Conservation (phyloP, 1,284 basidiomycete species). For the Tilletia walkeri region DNA sequence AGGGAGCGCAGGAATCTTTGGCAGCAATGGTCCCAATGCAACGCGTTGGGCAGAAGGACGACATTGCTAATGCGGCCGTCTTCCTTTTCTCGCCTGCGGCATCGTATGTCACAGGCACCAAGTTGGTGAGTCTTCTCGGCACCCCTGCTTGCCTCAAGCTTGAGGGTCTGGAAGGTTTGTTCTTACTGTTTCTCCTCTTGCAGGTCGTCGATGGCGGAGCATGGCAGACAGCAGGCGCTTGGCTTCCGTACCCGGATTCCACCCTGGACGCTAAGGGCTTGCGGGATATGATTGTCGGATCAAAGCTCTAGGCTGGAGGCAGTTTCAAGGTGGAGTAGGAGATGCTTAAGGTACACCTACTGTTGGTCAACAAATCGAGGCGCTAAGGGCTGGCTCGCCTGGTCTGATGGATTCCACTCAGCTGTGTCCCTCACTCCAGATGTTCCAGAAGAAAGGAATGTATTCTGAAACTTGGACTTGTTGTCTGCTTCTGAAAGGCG, state of each 20-base stretch:
- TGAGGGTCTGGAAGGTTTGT: no score
- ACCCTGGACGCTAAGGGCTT: conserved; percentile 37
- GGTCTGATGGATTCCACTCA: no score
- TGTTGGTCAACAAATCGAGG: no score
- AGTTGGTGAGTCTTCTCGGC: conserved; percentile 27
- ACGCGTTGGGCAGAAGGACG: conserved; percentile 58
- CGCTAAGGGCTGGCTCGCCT: no score
- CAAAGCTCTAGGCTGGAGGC: neutral
- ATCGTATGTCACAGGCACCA: conserved; percentile 70
- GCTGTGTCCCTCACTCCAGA: no score
- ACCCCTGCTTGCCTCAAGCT: neutral
- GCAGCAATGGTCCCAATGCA: conserved; percentile 44
- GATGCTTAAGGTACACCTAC: no score
- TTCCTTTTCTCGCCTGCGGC: conserved; percentile 89
- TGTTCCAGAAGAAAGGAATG: no score
- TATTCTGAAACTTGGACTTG: no score
- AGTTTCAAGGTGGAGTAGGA: no score
- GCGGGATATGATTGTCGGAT: conserved; percentile 6
- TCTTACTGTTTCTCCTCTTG: neutral
- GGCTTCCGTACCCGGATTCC: conserved; percentile 50
- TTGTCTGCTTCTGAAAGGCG: no score
- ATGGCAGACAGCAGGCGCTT: conserved; percentile 41
- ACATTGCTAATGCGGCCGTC: conserved; percentile 76
- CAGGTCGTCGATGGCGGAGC: conserved; percentile 21
- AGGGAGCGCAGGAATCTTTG: conserved; percentile 54